These are phyloP conservation scores for Aspergillus leporis DNA, from an alignment of 495 filamentous ascomycete species.

Conservation along the genomic window DNA sequence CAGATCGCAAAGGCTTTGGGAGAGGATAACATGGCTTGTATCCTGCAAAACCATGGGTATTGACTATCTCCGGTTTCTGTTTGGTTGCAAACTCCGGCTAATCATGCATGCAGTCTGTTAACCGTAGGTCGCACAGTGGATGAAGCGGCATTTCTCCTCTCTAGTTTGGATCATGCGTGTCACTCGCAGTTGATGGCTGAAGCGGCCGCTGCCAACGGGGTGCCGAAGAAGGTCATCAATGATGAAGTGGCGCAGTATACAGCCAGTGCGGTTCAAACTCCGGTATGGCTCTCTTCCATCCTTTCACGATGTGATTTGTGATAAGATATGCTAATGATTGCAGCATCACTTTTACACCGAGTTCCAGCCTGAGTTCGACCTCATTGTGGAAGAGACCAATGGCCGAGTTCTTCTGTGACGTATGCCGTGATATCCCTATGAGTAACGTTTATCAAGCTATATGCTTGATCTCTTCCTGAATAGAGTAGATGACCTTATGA, in stretches of 20 bases:
- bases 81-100: neutral
- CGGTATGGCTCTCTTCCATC: conserved; percentile 28
- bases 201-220: conserved; percentile 57
- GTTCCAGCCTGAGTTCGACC: conserved; percentile 47
- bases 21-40: conserved; percentile 59
- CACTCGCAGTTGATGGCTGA: conserved; percentile 67
- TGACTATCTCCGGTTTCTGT: neutral
- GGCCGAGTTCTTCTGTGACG: conserved; percentile 38
- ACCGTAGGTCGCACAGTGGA: conserved; percentile 66
- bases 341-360: conserved; percentile 49
- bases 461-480: too few relatives aligned
- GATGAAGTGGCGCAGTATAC: conserved; percentile 41
- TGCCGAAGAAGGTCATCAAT: conserved; percentile 55
- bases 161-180: conserved; percentile 64
- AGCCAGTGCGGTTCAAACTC: conserved; percentile 41
- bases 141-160: conserved; percentile 68
- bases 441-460: neutral
- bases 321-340: conserved; percentile 10
- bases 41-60: conserved; percentile 68
- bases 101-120: conserved; percentile 41
- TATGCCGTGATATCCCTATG: neutral
- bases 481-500: too few relatives aligned
- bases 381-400: conserved; percentile 47
- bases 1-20: conserved; percentile 61
- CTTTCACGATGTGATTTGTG: neutral